phyloP scores from a whole-genome alignment of 2,329 filamentous ascomycete species.

The Diaporthe sp. region DNA sequence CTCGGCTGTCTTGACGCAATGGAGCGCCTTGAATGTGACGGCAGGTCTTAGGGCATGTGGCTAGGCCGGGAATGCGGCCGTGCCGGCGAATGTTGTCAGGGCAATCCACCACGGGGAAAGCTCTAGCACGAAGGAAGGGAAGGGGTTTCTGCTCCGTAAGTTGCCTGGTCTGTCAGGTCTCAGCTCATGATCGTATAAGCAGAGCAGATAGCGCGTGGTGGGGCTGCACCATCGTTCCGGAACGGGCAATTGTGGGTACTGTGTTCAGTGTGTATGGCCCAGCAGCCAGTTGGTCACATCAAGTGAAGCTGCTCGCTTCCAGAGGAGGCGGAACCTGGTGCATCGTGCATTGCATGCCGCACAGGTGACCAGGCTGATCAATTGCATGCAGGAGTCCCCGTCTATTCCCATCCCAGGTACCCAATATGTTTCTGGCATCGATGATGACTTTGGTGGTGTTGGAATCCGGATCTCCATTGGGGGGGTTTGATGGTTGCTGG shows the following conservation, averaged over 20 bases:
- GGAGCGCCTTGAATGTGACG: conserved; percentile 13
- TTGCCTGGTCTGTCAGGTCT: conserved; percentile 1
- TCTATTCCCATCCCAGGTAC: background rate
- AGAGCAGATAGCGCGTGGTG: background rate
- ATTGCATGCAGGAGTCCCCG: background rate
- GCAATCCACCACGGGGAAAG: conserved; percentile 16
- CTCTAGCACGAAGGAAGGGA: conserved; percentile 18
- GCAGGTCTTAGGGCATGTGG: conserved; percentile 2
- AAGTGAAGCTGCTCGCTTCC: background rate
- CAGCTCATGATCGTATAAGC: conserved; percentile 23
- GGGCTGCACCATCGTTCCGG: background rate
- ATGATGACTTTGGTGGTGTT: background rate
- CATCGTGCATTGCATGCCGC: background rate
- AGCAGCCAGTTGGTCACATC: background rate
- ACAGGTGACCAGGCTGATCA: background rate
- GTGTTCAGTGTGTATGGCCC: too few species aligned
- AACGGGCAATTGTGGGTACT: background rate
- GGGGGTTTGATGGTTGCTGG: background rate
- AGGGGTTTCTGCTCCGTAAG: background rate
- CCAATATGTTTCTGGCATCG: background rate
- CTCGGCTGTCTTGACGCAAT: conserved; percentile 26
- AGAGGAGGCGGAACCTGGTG: background rate
- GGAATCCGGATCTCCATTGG: background rate
- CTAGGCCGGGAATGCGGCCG: conserved; percentile 1
- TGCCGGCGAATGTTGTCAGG: conserved; percentile 15